Percentiles rank a stretch among this genome's conserved stretches.
phyloP scores from a whole-genome alignment of 495 filamentous ascomycete species.

The Echria macrotheca region DNA sequence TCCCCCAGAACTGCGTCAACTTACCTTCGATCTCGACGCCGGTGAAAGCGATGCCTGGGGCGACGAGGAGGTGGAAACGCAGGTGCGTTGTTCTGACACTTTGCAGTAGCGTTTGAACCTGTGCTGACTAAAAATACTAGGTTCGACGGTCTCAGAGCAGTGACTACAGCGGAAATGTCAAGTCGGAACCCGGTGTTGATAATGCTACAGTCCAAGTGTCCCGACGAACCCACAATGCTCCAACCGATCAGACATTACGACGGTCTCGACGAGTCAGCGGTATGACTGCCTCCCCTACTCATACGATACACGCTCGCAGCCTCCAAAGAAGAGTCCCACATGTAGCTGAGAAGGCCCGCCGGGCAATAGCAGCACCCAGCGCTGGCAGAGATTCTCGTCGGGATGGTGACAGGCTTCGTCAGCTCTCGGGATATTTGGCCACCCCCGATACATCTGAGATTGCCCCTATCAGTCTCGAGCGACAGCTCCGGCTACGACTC shows the following conservation, averaged over 20 bases:
- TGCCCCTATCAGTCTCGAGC: constrained; percentile 16
- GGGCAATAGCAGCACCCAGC: constrained; percentile 28
- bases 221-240: constrained; percentile 18
- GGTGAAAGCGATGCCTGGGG: constrained; percentile 54
- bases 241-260: constrained; percentile 19
- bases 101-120: neutral
- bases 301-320: no score
- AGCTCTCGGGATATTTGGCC: constrained; percentile 34
- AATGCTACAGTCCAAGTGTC: no score
- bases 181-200: constrained; percentile 31
- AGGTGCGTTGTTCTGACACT: constrained; percentile 8
- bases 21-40: constrained; percentile 60
- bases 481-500: constrained; percentile 28
- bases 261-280: constrained; percentile 20
- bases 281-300: constrained; percentile 31
- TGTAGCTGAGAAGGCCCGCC: constrained; percentile 36
- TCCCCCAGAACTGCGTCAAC: constrained; percentile 63
- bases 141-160: constrained; percentile 28
- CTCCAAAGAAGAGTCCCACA: constrained; percentile 21
- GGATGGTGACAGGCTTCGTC: constrained; percentile 20
- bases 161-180: constrained; percentile 28
- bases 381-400: constrained; percentile 18
- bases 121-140: constrained; percentile 19
- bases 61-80: constrained; percentile 47
- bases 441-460: constrained; percentile 46